These are phyloP conservation scores for Rhodotorula sp. DNA, from an alignment of 1,284 basidiomycete species.

Conservation along the genomic window DNA sequence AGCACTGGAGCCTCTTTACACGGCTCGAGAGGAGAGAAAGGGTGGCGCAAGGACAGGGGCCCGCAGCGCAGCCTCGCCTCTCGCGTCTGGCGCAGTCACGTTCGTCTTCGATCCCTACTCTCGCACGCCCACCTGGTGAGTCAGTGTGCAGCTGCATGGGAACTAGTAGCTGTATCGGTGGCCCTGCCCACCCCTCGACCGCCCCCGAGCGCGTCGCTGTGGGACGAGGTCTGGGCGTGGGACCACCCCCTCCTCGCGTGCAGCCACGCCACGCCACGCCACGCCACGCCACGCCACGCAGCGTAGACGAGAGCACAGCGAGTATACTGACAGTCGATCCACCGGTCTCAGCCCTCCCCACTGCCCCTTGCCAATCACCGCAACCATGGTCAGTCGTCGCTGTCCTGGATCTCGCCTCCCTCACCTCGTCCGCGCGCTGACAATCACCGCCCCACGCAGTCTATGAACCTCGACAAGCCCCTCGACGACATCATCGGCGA, in stretches of 20 bases:
- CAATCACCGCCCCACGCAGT: constrained; percentile 2
- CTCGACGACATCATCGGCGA: constrained; percentile 70
- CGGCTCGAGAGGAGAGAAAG: too few species aligned
- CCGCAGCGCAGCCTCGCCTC: too few species aligned
- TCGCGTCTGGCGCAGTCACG: too few species aligned
- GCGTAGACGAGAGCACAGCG: neutral
- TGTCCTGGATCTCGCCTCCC: neutral
- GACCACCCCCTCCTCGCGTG: neutral
- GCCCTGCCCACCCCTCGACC: too few species aligned
- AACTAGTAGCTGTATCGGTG: too few species aligned
- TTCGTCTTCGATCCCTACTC: too few species aligned
- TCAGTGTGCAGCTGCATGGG: too few species aligned
- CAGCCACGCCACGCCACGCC: too few species aligned
- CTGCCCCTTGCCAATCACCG: neutral
- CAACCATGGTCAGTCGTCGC: neutral
- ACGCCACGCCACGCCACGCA: neutral
- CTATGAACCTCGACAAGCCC: constrained; percentile 63
- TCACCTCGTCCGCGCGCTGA: too few species aligned
- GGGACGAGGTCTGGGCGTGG: neutral
- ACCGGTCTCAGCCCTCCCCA: neutral
- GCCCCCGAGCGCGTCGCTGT: too few species aligned
- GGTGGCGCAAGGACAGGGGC: neutral
- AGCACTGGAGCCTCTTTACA: too few species aligned
- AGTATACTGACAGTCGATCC: neutral
- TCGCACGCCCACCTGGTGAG: too few species aligned